Evolutionary conservation across 2,329 filamentous ascomycete genomes (phyloP), one percentile per base, ranked within the genome.

Genomic region (Fusarium nodosum): DNA sequence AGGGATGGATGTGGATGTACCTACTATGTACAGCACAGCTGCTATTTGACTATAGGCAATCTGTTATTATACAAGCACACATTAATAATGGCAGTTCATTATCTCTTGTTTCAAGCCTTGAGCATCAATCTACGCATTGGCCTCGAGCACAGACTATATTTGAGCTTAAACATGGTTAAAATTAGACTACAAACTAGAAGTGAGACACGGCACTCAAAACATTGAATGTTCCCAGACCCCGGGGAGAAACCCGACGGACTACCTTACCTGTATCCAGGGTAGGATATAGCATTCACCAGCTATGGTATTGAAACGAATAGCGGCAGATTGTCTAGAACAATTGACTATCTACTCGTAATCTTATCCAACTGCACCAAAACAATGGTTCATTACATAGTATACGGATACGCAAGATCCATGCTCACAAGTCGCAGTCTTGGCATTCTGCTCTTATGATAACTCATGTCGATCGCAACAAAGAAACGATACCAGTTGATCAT

Each of bases 81-180:
- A 31, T 39, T 13, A 28, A 39, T 13, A 16, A 36, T 31, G n/a
- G 4, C 13, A 22, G n/a, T 33, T 24, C 15, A 8, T 24, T 7
- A 56, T 41, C 18, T 26, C 44, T 26, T 38, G 24, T 11, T 36
- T 24, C 30, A 11, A 48, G 22, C 13, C 5, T 30, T 24, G 31
- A 28, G 33, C 36, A 18, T 55, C 52, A 45, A 44, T 54, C 24
- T 30, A 63, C 44, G 50, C 44, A 18, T 24, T 56, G 26, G 28
- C 31, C 36, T 30, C n/a, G 11, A 46, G 60, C 60, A 64, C 51
- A 46, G 44, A 64, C 59, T 18, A 45, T 41, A 31, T 7, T 16
- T 7, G 20, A 58, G 46, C 38, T 58, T 58, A 50, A 58, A 64
- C 51, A 64, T 64, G 60, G 60, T 64, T 64, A 65, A 65, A 71